Percentiles rank a stretch among this genome's conserved stretches.
phyloP scores from a whole-genome alignment of 768 basidiomycete genomes.

The Boletus sp. region DNA sequence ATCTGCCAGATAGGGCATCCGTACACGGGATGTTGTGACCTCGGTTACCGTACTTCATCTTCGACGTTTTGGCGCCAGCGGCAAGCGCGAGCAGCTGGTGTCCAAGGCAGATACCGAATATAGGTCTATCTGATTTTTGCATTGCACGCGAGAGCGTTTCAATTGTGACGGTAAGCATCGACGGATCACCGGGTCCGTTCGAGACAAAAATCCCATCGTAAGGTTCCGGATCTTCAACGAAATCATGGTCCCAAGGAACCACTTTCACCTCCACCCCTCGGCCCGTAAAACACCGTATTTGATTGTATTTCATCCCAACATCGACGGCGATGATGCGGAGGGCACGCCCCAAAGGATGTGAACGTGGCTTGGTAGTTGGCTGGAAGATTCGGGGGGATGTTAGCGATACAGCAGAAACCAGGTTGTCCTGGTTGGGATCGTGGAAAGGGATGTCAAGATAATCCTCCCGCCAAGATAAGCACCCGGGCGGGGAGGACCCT shows the following conservation, averaged over 20 bases:
- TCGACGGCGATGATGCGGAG: conserved; percentile 89
- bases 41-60: conserved; percentile 99
- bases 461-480: conserved; percentile 73
- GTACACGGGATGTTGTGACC: conserved; percentile 99
- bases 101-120: conserved; percentile 98
- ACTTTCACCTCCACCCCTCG: conserved; percentile 96
- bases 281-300: conserved; percentile 91
- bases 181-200: conserved; percentile 97
- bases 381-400: conserved; percentile 63
- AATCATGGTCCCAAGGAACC: conserved; percentile 96
- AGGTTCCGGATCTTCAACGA: conserved; percentile 69
- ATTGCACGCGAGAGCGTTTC: conserved; percentile 61
- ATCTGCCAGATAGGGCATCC: conserved; percentile 86
- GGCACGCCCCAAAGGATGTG: conserved; percentile 76
- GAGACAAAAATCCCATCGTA: conserved; percentile 96
- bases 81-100: conserved; percentile 96
- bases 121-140: conserved; percentile 73
- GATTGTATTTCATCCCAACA: conserved; percentile 99
- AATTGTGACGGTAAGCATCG: conserved; percentile 74
- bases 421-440: conserved; percentile 86
- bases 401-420: conserved; percentile 88
- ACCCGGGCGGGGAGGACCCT: conserved; percentile 50
- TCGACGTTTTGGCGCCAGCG: conserved; percentile 89
- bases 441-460: conserved; percentile 79
- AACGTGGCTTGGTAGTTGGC: conserved; percentile 49